These are phyloP conservation scores for Aspergillus spinulosporus DNA, from an alignment of 2,329 filamentous ascomycete species.

Conservation along the genomic window DNA sequence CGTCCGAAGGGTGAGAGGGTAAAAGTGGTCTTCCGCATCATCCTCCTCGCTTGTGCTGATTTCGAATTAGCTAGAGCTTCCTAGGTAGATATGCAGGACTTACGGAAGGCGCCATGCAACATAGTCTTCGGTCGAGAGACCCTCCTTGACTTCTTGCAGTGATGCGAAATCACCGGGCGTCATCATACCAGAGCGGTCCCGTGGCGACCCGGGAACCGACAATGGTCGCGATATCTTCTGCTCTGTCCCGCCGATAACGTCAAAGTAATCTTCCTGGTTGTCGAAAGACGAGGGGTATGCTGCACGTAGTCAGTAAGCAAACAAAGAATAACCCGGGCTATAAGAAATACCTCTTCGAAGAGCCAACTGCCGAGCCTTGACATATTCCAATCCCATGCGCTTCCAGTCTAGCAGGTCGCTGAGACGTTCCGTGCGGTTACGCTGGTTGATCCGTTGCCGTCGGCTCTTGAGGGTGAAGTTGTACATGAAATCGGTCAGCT, in stretches of 20 bases:
- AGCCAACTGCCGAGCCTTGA: slow-evolving; percentile 92
- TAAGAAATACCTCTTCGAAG: slow-evolving; percentile 63
- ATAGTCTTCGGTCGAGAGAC: slow-evolving; percentile 93
- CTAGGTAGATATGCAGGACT: slow-evolving; percentile 51
- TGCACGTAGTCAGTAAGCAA: slow-evolving; percentile 27
- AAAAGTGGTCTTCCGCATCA: slow-evolving; percentile 76
- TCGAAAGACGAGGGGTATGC: slow-evolving; percentile 88
- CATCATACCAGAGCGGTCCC: slow-evolving; percentile 95
- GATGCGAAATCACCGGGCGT: slow-evolving; percentile 97
- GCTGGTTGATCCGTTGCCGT: slow-evolving; percentile 96
- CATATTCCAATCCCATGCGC: slow-evolving; percentile 98
- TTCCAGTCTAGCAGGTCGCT: slow-evolving; percentile 98
- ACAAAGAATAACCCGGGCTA: not conserved
- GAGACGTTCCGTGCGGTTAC: slow-evolving; percentile 91
- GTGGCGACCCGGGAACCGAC: slow-evolving; percentile 88
- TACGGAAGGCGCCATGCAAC: slow-evolving; percentile 97
- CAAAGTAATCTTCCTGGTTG: slow-evolving; percentile 73
- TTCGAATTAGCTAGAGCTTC: slow-evolving; percentile 25
- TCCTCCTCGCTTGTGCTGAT: slow-evolving; percentile 74
- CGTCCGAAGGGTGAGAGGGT: slow-evolving; percentile 65
- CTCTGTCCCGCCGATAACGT: slow-evolving; percentile 89
- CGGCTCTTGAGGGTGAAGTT: slow-evolving; percentile 92
- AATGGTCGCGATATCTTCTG: slow-evolving; percentile 94
- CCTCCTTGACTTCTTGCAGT: slow-evolving; percentile 89
- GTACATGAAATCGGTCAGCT: slow-evolving; percentile 88